Base-by-base conservation (phyloP, 2,329 filamentous ascomycete genomes). In the Penicillium sp. region DNA sequence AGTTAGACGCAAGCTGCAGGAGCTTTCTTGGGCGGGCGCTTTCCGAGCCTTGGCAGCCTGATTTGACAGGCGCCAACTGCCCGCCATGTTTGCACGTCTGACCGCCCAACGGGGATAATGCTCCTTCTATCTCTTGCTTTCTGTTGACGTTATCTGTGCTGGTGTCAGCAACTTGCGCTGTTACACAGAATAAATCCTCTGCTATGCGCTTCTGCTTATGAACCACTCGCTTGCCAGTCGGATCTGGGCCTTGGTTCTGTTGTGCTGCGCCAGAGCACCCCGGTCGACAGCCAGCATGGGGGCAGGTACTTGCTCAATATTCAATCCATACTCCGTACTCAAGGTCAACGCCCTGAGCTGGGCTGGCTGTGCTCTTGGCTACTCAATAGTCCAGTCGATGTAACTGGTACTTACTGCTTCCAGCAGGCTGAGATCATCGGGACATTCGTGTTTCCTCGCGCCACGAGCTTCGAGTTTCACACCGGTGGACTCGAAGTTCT, bases 31-130 rank as follows among this genome's bases (percentile, higher is more conserved):
- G 38, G 18, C 28, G 47, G 48, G 55, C 48, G 33, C 28, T 48
- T 57, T 53, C 55, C 55, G 49, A 35, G 46, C 21, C 51, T 47
- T 53, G 51, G 51, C 51, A 38, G 51, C 51, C 42, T 53, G 28
- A 30, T 53, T 53, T 53, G 14, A 20, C 28, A 53, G 51, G 51
- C 50, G 28, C 30, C 23, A 33, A 21, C 47, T 33, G 40, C 26
- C 26, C 26, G 8, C 5, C 26, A 28, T 5, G 26, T 28, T 28
- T 28, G 26, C 26, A 4, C 26, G 8, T 28, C 12, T 35, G 30
- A 35, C 30, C 30, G 28, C 47, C 30, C n/a, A 43, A 26, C 42
- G 35, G 42, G 55, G 48, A 24, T 52, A 21, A 24, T 47, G 30
- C 55, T 40, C 42, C 24, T 52, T 43, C 12, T 7, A 6, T 51